Evolutionary conservation across 345 rosid genomes (phyloP).

Genomic region (Camelina laxa): DNA sequence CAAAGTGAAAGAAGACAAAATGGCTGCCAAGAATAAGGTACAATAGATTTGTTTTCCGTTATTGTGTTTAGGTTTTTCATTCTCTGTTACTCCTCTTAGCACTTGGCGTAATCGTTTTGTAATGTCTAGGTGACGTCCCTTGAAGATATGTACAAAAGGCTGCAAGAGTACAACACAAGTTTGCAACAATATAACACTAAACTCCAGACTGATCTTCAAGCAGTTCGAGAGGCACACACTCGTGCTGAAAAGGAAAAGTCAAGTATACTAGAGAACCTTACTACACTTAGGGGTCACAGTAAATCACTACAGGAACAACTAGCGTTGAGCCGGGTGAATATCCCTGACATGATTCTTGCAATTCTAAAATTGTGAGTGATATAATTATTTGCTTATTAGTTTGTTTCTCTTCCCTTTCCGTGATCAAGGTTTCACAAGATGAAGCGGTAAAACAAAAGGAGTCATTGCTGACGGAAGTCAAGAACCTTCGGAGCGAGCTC

Average conservation of each 20-base stretch:
- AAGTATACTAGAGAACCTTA: constrained; percentile 78
- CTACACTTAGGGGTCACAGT: constrained; percentile 81
- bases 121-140: constrained; percentile 60
- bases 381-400: neutral
- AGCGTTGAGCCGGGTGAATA: constrained; percentile 65
- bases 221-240: constrained; percentile 59
- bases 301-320: constrained; percentile 84
- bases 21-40: constrained; percentile 77
- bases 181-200: constrained; percentile 83
- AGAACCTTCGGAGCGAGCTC: constrained; percentile 75
- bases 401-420: neutral
- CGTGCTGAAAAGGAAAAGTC: constrained; percentile 81
- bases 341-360: neutral
- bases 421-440: constrained; percentile 67
- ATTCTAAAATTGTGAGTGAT: neutral
- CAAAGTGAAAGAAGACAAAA: constrained; percentile 67
- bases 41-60: neutral
- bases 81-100: neutral
- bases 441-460: constrained; percentile 77
- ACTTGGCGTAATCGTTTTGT: constrained; percentile 3
- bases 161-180: constrained; percentile 83
- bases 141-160: constrained; percentile 73
- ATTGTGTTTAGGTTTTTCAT: neutral
- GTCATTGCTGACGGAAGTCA: constrained; percentile 61
- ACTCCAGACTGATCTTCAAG: constrained; percentile 69